Evolutionary conservation across 2,329 filamentous ascomycete genomes (phyloP), one percentile per base, ranked within the genome.

Genomic region (Alternaria ethzedia): DNA sequence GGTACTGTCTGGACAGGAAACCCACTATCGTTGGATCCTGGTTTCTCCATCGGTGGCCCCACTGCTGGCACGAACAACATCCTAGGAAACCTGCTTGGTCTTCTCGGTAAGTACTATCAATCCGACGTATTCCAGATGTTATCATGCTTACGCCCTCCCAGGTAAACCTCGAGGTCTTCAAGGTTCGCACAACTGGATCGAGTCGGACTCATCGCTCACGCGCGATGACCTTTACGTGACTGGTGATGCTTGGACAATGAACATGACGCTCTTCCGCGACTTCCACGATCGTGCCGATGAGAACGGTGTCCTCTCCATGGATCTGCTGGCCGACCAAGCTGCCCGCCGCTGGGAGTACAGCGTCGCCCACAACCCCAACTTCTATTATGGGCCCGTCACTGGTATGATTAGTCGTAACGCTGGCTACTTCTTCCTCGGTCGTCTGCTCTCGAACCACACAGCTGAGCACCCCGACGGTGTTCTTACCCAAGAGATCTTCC

Each of bases 321-420:
- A 72, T 17, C 15, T 64, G 2, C 41, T 72, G 9, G 66, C 50
- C 7, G 66, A 76, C 81, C 68, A 67, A 47, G 72, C 73, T 43
- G 71, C 70, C 15, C 67, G 78, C 13, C 82, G 85, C 3, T 85
- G 84, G 70, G 66, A 84, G 13, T 77, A 87, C 68, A 83, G 81
- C 44, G 81, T 86, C 10, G 73, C 76, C 23, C 82, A 80, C 25
- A 88, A 88, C 70, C 85, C 85, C 0, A 79, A 84, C 51, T 87
- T 86, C 72, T 88, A 85, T 75, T 86, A 84, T 55, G 85, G 85
- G 1, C 86, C 85, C 2, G 82, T 84, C 57, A 85, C 83, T 3
- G 85, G 86, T 13, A 77, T 85, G 56, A 71, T 86, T 20, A 82
- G 80, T 7, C 81, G 83, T 0, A 84, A 85, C 51, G 84, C 85